These are phyloP conservation scores for Diplodia seriata DNA, from an alignment of 2,329 filamentous ascomycete species.

Conservation along the genomic window DNA sequence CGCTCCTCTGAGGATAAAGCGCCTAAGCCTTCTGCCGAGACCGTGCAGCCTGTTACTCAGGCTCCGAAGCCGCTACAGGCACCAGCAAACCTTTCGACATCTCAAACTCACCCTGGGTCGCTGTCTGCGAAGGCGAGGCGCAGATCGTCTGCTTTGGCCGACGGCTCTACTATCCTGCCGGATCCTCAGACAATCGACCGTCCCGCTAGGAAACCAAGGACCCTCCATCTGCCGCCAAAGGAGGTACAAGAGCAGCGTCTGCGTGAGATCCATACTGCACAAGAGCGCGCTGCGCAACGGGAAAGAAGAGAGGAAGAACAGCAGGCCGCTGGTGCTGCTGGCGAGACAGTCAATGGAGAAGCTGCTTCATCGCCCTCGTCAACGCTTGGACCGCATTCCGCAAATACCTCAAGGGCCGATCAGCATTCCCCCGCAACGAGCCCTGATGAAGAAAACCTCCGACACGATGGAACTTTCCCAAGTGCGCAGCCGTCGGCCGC, in stretches of 20 bases:
- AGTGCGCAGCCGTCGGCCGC: conserved; percentile 42
- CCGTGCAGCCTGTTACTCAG: neutral
- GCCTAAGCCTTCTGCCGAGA: conserved; percentile 33
- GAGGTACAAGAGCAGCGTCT: conserved; percentile 58
- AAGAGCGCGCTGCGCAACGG: conserved; percentile 47
- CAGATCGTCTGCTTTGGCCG: conserved; percentile 42
- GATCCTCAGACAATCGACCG: conserved; percentile 36
- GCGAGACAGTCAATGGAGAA: conserved; percentile 38
- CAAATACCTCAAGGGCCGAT: conserved; percentile 72
- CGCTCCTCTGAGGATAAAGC: conserved; percentile 36
- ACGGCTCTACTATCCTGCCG: conserved; percentile 44
- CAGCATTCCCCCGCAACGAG: conserved; percentile 76
- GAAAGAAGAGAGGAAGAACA: conserved; percentile 49
- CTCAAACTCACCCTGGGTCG: conserved; percentile 34
- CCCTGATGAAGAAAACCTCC: conserved; percentile 66
- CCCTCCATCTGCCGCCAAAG: conserved; percentile 57
- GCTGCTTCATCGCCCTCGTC: conserved; percentile 64
- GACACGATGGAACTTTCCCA: conserved; percentile 38
- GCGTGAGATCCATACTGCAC: conserved; percentile 50
- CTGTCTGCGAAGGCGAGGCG: conserved; percentile 39
- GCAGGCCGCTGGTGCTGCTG: conserved; percentile 40
- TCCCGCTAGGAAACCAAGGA: conserved; percentile 39
- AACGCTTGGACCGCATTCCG: conserved; percentile 72
- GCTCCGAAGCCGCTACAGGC: conserved; percentile 10
- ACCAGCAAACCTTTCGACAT: neutral